Percentiles rank a stretch among this genome's conserved stretches.
These are phyloP conservation scores for Ustulina deusta DNA, from an alignment of 2,329 filamentous ascomycete genomes.

Conservation along the genomic window DNA sequence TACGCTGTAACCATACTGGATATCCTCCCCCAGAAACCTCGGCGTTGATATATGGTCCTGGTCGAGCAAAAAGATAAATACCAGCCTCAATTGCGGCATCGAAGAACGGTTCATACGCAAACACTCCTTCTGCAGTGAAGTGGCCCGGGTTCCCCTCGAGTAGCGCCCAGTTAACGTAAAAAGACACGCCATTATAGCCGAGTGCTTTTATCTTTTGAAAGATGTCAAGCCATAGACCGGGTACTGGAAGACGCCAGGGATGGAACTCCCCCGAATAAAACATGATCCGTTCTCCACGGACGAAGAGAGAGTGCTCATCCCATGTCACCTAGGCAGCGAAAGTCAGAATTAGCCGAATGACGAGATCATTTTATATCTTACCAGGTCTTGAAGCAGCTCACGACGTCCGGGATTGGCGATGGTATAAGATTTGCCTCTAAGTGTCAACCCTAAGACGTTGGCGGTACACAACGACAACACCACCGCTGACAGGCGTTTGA, in stretches of 20 bases:
- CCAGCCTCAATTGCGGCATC: constrained; percentile 78
- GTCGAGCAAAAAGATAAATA: constrained; percentile 77
- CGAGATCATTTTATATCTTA: constrained; percentile 3
- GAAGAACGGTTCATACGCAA: constrained; percentile 80
- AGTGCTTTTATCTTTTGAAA: constrained; percentile 86
- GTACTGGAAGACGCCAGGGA: constrained; percentile 67
- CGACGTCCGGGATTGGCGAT: constrained; percentile 26
- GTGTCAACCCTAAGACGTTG: constrained; percentile 16
- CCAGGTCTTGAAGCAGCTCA: constrained; percentile 34
- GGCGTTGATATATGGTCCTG: constrained; percentile 83
- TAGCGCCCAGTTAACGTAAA: constrained; percentile 84
- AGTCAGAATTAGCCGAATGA: neutral
- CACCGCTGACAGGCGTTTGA: constrained; percentile 18
- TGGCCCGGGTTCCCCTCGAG: constrained; percentile 78
- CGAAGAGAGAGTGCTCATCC: constrained; percentile 77
- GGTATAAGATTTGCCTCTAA: constrained; percentile 27
- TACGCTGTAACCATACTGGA: constrained; percentile 80
- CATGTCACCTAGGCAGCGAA: constrained; percentile 66
- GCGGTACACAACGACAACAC: constrained; percentile 16
- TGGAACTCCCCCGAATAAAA: constrained; percentile 82
- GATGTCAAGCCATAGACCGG: constrained; percentile 71
- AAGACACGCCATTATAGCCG: constrained; percentile 83
- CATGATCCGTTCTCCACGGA: constrained; percentile 76
- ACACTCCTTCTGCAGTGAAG: constrained; percentile 77
- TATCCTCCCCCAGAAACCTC: constrained; percentile 79